A percentile compares a stretch with the other conserved stretches of the same genome.
These are phyloP conservation scores for Sisymbrium irio DNA, from an alignment of 345 rosid genomes.

Conservation along the genomic window DNA sequence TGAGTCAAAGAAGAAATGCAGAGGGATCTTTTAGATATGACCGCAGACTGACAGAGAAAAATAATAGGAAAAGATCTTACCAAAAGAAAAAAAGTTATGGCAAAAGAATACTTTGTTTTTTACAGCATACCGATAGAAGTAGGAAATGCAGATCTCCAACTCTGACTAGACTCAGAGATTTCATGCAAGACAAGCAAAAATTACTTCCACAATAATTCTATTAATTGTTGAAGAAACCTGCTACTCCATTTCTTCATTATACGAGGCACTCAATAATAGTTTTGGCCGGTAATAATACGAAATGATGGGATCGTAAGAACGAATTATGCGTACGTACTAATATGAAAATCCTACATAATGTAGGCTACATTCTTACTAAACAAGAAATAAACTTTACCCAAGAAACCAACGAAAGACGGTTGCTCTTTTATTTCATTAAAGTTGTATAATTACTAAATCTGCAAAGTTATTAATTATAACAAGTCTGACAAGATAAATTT, in stretches of 20 bases:
- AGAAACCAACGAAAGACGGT: not conserved
- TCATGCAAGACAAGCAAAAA: not conserved
- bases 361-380: no score
- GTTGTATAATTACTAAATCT: not conserved
- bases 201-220: not conserved
- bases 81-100: no score
- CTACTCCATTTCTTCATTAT: not conserved
- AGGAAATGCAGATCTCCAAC: not conserved
- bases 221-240: not conserved
- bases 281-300: not conserved
- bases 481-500: not conserved
- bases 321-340: not conserved
- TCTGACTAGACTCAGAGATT: constrained; percentile 1
- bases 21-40: no score
- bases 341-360: not conserved
- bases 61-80: no score
- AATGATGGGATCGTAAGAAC: not conserved
- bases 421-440: not conserved
- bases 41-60: no score
- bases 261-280: not conserved
- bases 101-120: no score
- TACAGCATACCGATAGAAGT: not conserved
- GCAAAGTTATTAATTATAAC: not conserved
- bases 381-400: not conserved
- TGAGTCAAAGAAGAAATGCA: no score